Conservation (phyloP, 2,329 filamentous ascomycete genomes). For the Alternaria conjuncta region DNA sequence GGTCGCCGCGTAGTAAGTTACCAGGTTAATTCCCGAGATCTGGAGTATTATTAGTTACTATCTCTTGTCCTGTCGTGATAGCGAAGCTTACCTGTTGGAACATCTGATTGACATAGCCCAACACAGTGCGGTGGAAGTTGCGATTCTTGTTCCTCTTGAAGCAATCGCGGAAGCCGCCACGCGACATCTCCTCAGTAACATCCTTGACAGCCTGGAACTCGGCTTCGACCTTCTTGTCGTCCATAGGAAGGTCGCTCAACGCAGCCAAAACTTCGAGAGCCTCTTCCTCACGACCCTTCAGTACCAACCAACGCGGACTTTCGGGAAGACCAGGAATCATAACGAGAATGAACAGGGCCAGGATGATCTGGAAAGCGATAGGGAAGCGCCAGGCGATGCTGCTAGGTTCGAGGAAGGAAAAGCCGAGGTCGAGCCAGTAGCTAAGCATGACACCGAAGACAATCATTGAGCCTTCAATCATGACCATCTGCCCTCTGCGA, state of each 20-base stretch:
- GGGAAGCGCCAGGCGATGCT: slow-evolving; percentile 56
- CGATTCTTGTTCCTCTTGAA: slow-evolving; percentile 62
- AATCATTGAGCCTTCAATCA: slow-evolving; percentile 56
- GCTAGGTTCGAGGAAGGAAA: slow-evolving; percentile 58
- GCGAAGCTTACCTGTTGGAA: slow-evolving; percentile 53
- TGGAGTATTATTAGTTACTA: slow-evolving; percentile 35
- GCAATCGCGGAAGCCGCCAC: slow-evolving; percentile 62
- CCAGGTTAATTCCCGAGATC: slow-evolving; percentile 46
- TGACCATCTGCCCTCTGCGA: slow-evolving; percentile 54
- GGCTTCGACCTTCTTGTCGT: slow-evolving; percentile 47
- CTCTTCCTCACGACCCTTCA: slow-evolving; percentile 59
- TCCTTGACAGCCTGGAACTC: slow-evolving; percentile 48
- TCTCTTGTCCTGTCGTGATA: no score
- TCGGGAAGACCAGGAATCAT: slow-evolving; percentile 51
- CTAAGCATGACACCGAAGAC: slow-evolving; percentile 53
- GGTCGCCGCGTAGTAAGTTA: slow-evolving; percentile 53
- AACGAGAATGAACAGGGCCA: slow-evolving; percentile 63
- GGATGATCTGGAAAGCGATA: slow-evolving; percentile 63
- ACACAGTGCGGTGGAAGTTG: slow-evolving; percentile 52
- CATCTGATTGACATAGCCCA: slow-evolving; percentile 54
- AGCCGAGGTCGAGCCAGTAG: slow-evolving; percentile 52
- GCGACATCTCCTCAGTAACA: slow-evolving; percentile 46
- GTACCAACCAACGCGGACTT: slow-evolving; percentile 58
- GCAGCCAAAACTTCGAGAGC: slow-evolving; percentile 46
- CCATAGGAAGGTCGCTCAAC: slow-evolving; percentile 47